Base-by-base conservation (phyloP, 2,329 filamentous ascomycete species). In the Aspergillus fumigatiaffinis region DNA sequence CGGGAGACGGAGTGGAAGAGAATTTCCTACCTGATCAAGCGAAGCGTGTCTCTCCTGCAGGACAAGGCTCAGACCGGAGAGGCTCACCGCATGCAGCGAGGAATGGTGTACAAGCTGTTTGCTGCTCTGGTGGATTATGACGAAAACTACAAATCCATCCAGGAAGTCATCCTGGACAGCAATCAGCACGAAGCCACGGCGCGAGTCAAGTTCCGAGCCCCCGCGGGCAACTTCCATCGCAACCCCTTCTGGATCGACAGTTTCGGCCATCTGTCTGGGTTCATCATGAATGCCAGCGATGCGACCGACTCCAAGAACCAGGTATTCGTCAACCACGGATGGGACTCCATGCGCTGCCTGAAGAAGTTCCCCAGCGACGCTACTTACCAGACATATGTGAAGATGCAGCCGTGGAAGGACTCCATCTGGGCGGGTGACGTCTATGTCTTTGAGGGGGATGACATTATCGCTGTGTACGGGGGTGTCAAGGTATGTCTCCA, bases 81-180 rank as follows among this genome's bases (percentile, higher is more conserved):
- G 55, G 87, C 88, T 28, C 88, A 89, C 70, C 88, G 89, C 75
- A 83, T 92, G 60, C 84, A 88, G 51, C 85, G 88, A 26, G 88
- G 88, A 35, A 84, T 92, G 77, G 87, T 88, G 14, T 94, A 94
- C 81, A 92, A 92, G 76, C 81, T 88, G 52, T 85, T 85, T 76
- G 81, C 81, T 66, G 78, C 81, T 53, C 74, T 85, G 32, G 83
- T 85, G 41, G 80, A 79, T 51, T 85, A 85, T 63, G 78, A 80
- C 56, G 76, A 79, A 56, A 82, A 80, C 65, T 85, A 82, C 71
- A 79, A 81, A 54, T 82, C 80, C 51, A 85, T 85, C 74, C 76
- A 82, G 49, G 82, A 84, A 64, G 82, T 85, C 50, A 82, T 84
- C 51, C 75, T 85, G 10, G 81, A 84, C 66, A 80, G 80, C 57